Percentiles rank a stretch among this genome's conserved stretches.
These are phyloP conservation scores for Diaporthe velutina DNA, from an alignment of 2,329 filamentous ascomycete genomes.

Conservation along the genomic window DNA sequence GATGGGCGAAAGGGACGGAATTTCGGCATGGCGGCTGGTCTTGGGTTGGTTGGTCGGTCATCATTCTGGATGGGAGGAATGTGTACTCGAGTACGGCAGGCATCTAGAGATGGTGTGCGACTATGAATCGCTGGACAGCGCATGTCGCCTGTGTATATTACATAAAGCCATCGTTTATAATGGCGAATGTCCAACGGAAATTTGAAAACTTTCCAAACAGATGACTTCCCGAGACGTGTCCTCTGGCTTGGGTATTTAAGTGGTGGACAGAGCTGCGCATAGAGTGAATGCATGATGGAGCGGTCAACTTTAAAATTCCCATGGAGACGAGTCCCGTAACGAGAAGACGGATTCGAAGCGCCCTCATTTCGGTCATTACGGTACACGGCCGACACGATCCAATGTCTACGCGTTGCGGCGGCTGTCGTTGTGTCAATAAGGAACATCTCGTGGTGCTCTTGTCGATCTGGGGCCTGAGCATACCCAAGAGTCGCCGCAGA, in stretches of 20 bases:
- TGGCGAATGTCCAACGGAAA: neutral
- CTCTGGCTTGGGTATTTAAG: too few relatives aligned
- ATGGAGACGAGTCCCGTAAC: too few relatives aligned
- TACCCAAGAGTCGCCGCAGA: neutral
- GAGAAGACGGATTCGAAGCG: neutral
- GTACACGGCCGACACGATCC: neutral
- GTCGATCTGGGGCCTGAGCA: too few relatives aligned
- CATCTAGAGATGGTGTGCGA: constrained; percentile 9
- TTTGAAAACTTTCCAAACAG: neutral
- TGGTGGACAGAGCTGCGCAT: too few relatives aligned
- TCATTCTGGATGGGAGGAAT: constrained; percentile 24
- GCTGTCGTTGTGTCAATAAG: neutral
- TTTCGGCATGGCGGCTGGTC: constrained; percentile 2
- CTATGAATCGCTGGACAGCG: neutral
- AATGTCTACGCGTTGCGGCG: neutral
- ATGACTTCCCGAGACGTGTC: neutral
- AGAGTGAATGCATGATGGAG: too few relatives aligned
- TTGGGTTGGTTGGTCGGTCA: constrained; percentile 24
- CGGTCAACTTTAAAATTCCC: too few relatives aligned
- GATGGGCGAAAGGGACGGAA: constrained; percentile 21
- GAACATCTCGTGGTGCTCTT: neutral
- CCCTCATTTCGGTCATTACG: neutral
- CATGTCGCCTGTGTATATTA: constrained; percentile 22
- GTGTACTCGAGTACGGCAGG: neutral
- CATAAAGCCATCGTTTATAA: constrained; percentile 11